phyloP scores from a whole-genome alignment of 75 land plant genomes.

The Picea glauca region DNA sequence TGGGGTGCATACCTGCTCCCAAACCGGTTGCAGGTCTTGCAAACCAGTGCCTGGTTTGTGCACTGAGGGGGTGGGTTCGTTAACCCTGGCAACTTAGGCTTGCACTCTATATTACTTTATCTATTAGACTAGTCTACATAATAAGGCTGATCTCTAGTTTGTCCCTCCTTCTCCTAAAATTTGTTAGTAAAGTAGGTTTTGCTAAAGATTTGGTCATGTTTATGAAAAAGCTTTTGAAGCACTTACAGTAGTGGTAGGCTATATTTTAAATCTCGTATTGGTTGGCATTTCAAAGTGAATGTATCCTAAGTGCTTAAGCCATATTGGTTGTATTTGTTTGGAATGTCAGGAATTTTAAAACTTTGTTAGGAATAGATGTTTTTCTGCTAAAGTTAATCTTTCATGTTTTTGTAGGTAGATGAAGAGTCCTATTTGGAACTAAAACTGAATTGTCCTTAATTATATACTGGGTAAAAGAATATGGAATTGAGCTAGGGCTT shows the following conservation, averaged over 20 bases:
- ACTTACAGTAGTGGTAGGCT: neutral
- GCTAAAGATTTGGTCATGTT: neutral
- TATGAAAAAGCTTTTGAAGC: neutral
- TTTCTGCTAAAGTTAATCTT: neutral
- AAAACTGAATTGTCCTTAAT: neutral
- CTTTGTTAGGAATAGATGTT: neutral
- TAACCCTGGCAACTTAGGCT: too few relatives aligned
- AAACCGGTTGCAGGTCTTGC: neutral
- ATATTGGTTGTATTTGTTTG: neutral
- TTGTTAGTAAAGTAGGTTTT: neutral
- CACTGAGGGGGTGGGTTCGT: neutral
- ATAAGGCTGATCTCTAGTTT: neutral
- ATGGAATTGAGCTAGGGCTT: neutral
- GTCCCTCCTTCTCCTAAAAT: neutral
- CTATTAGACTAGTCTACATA: too few relatives aligned
- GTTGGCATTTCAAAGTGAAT: neutral
- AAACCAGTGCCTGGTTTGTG: neutral
- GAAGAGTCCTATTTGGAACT: neutral
- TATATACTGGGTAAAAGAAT: neutral
- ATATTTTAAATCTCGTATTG: neutral
- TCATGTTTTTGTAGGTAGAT: conserved; percentile 1
- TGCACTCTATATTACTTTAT: neutral
- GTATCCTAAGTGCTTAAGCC: neutral
- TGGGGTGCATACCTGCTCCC: neutral
- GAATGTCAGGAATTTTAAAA: neutral